phyloP scores from a whole-genome alignment of 2,329 filamentous ascomycete genomes.

The Trichoderma semiorbis region DNA sequence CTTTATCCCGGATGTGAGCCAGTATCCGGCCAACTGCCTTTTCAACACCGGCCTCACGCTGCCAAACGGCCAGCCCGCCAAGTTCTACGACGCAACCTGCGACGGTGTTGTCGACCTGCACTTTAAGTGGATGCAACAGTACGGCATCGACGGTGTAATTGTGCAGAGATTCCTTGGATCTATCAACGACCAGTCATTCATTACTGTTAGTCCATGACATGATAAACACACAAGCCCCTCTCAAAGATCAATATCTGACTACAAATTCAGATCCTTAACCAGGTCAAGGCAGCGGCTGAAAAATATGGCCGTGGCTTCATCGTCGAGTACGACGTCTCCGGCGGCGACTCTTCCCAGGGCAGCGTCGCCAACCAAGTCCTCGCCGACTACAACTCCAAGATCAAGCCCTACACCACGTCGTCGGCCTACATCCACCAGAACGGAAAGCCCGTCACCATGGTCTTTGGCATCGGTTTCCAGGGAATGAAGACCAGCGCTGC shows the following conservation, averaged over 20 bases:
- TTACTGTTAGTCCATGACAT: background rate
- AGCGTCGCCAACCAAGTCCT: conserved; percentile 5
- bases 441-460: conserved; percentile 12
- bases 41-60: conserved; percentile 12
- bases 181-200: background rate
- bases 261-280: background rate
- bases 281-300: conserved; percentile 10
- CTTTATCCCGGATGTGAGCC: conserved; percentile 12
- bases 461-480: conserved; percentile 9
- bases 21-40: conserved; percentile 10
- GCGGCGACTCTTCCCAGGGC: conserved; percentile 4
- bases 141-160: conserved; percentile 10
- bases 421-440: conserved; percentile 15
- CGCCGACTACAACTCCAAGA: conserved; percentile 13
- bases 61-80: conserved; percentile 8
- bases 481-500: background rate
- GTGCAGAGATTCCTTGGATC: conserved; percentile 7
- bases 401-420: conserved; percentile 4
- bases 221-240: background rate
- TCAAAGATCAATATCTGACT: background rate
- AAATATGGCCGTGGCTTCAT: conserved; percentile 16
- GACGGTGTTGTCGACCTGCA: conserved; percentile 9
- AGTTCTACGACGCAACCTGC: conserved; percentile 11
- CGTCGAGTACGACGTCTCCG: conserved; percentile 14
- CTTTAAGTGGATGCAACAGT: conserved; percentile 16